Conservation (phyloP, 1,284 basidiomycete species). For the Boletus smithii region DNA sequence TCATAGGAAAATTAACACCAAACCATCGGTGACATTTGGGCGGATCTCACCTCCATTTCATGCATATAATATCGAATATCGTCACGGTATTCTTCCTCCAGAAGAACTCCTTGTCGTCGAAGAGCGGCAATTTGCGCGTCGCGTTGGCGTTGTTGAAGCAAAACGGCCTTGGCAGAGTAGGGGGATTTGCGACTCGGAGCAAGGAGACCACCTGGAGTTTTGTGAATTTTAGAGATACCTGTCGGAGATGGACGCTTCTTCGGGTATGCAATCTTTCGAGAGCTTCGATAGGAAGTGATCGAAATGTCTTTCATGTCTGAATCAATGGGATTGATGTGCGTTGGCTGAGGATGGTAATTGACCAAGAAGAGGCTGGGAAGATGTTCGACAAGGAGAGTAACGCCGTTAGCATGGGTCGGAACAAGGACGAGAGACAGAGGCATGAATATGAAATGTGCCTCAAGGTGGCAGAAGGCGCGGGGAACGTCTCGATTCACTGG, state of each 20-base stretch:
- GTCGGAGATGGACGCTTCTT: conserved; percentile 80
- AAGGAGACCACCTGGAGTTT: conserved; percentile 48
- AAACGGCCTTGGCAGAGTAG: conserved; percentile 55
- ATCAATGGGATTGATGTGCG: conserved; percentile 26
- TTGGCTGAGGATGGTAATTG: conserved; percentile 40
- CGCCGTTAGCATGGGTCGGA: conserved; percentile 19
- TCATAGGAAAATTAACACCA: conserved; percentile 14
- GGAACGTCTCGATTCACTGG: not conserved
- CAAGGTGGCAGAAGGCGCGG: not conserved
- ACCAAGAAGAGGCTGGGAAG: conserved; percentile 43
- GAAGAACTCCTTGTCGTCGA: conserved; percentile 62
- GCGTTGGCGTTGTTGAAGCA: conserved; percentile 62
- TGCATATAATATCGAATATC: conserved; percentile 94
- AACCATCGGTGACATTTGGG: conserved; percentile 5
- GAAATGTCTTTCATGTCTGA: conserved; percentile 73
- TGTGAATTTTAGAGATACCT: conserved; percentile 65
- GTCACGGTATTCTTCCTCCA: conserved; percentile 94
- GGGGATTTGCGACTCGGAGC: conserved; percentile 56
- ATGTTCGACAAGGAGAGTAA: conserved; percentile 14
- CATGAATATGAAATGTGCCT: conserved; percentile 15
- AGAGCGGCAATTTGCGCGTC: conserved; percentile 64
- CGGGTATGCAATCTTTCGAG: conserved; percentile 65
- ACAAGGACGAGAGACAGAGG: conserved; percentile 7
- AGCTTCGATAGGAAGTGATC: conserved; percentile 50
- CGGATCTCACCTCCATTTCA: conserved; percentile 86